phyloP scores from a whole-genome alignment of 805 yeast genomes.

The Candida nitratophila region DNA sequence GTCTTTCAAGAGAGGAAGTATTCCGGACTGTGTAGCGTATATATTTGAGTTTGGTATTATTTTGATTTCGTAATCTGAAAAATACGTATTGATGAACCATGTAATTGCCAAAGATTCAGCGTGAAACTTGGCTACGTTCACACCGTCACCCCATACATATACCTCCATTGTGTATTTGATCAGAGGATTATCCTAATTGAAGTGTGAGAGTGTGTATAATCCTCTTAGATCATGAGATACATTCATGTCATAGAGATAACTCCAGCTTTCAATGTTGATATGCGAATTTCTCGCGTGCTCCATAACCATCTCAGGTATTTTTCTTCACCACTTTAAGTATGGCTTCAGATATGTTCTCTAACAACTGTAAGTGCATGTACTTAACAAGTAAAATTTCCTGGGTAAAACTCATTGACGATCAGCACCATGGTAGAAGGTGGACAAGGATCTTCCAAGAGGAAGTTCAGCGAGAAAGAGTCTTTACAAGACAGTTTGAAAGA shows the following conservation, averaged over 20 bases:
- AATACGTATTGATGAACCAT: constrained; percentile 30
- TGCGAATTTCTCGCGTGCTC: too few relatives aligned
- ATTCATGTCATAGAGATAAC: too few relatives aligned
- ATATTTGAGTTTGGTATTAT: constrained; percentile 55
- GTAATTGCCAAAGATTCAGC: constrained; percentile 44
- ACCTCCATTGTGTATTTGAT: constrained; percentile 9
- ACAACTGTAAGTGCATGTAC: too few relatives aligned
- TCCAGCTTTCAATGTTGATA: too few relatives aligned
- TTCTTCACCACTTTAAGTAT: too few relatives aligned
- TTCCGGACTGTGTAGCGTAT: constrained; percentile 40
- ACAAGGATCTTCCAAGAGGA: constrained; percentile 5
- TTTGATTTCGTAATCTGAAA: constrained; percentile 18
- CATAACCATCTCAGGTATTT: too few relatives aligned
- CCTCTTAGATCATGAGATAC: not conserved
- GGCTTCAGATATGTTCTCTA: too few relatives aligned
- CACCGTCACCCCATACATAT: constrained; percentile 39
- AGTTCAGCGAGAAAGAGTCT: constrained; percentile 34
- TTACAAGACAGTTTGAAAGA: constrained; percentile 45
- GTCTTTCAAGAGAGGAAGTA: constrained; percentile 39
- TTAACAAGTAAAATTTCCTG: too few relatives aligned
- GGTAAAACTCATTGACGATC: too few relatives aligned
- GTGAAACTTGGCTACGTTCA: constrained; percentile 35
- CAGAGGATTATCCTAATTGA: too few relatives aligned
- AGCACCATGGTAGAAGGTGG: constrained; percentile 3
- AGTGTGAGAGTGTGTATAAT: too few relatives aligned